Evolutionary conservation across 2,329 filamentous ascomycete species (phyloP), one percentile per base, ranked within the genome.

Genomic region (Ustilaginoidea virens): DNA sequence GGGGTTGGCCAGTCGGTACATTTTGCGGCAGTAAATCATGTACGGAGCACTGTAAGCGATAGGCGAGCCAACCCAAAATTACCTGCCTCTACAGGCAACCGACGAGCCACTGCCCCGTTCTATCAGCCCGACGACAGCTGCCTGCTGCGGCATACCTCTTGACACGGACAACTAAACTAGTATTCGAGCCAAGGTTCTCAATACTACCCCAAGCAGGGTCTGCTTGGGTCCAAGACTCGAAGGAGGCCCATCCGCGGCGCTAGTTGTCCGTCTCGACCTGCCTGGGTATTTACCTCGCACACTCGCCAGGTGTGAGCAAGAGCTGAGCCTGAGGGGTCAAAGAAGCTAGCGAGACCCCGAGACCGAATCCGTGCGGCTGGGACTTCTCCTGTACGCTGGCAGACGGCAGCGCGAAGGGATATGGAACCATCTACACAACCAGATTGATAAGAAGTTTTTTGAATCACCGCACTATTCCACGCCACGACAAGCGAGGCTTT

Each of bases 191-290:
- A 36, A 35, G 30, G 32, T 24, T 31, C 28, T 31, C 28, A 11
- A 33, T 35, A 29, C 32, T 24, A 38, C 34, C 31, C 30, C 23
- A 11, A 30, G 23, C 36, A 34, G 34, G 36, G 36, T 34, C 34
- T n/a, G 17, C 20, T 30, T 28, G 32, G 30, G 30, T 29, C 25
- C 21, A 25, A 27, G 19, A 22, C 22, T 18, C 17, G 21, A 18
- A 25, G 31, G 22, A 23, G 27, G 27, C 32, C 32, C 33, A 33
- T 22, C 20, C 23, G 20, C 22, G 33, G 32, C 33, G 31, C 31
- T 26, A 31, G 32, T 17, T 18, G 17, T 25, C 28, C 20, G 28
- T 32, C 26, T 26, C 17, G 29, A 30, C 29, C 30, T 23, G 27
- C 27, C n/a, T n/a, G n/a, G n/a, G n/a, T n/a, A n/a, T n/a, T n/a